These are phyloP conservation scores for Naegleria lovaniensis DNA, from an alignment of 208 protist genomes.

Conservation along the genomic window DNA sequence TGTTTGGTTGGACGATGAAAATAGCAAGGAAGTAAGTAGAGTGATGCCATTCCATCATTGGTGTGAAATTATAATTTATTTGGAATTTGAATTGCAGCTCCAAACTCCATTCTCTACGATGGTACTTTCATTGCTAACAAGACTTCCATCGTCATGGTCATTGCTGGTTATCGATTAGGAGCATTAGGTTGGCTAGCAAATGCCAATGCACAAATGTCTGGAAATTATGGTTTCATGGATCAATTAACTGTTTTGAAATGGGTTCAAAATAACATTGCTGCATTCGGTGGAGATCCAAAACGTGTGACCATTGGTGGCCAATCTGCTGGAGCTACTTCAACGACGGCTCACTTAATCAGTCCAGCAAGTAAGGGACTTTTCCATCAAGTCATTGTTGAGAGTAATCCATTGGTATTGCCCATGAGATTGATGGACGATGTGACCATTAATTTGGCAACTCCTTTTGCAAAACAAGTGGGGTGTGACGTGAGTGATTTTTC, in stretches of 20 bases:
- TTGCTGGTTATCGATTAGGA: conserved; percentile 8
- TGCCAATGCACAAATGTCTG: not conserved
- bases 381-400: conserved; percentile 41
- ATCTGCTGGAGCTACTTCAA: conserved; percentile 46
- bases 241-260: conserved; percentile 53
- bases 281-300: conserved; percentile 55
- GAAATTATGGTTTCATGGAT: conserved; percentile 47
- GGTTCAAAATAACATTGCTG: conserved; percentile 55
- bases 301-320: conserved; percentile 53
- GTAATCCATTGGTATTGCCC: conserved; percentile 38
- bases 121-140: not conserved
- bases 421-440: conserved; percentile 20
- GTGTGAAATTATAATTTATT: no score
- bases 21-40: no score
- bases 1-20: no score
- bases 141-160: not conserved
- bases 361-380: conserved; percentile 44
- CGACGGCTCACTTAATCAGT: conserved; percentile 17
- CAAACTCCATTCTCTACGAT: not conserved
- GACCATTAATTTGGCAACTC: not conserved
- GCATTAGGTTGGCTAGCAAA: not conserved
- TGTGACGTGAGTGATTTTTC: not conserved
- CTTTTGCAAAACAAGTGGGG: not conserved
- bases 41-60: no score
- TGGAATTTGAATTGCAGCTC: no score